A percentile compares a stretch with the other conserved stretches of the same genome.
phyloP scores from a whole-genome alignment of 257 asterid species.

The Schizonepeta tenuifolia region DNA sequence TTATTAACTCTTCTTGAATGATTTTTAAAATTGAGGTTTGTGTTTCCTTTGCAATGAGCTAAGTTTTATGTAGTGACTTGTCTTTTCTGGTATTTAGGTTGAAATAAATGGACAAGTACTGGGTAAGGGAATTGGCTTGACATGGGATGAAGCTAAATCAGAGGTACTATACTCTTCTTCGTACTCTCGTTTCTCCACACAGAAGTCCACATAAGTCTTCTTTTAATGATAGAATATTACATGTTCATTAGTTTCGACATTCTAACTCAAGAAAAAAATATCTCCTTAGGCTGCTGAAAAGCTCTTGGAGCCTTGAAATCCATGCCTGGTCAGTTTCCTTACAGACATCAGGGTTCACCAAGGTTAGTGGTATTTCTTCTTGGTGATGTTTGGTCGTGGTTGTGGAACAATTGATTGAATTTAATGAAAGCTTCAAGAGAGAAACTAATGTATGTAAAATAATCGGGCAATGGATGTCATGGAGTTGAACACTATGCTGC shows the following conservation, averaged over 20 bases:
- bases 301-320: conserved; percentile 81
- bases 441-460: conserved; percentile 1
- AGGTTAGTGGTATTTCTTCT: conserved; percentile 60
- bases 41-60: not conserved
- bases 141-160: conserved; percentile 95
- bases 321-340: conserved; percentile 61
- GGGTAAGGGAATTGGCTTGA: conserved; percentile 85
- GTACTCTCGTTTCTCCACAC: conserved; percentile 13
- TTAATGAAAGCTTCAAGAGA: conserved; percentile 7
- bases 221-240: conserved; percentile 1
- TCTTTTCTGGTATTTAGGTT: conserved; percentile 56
- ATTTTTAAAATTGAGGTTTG: conserved; percentile 6
- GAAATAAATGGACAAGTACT: conserved; percentile 84
- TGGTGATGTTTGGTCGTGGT: conserved; percentile 9
- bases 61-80: conserved; percentile 16
- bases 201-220: conserved; percentile 8
- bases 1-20: conserved; percentile 7
- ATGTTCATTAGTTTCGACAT: conserved; percentile 1
- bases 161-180: conserved; percentile 51
- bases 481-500: not conserved
- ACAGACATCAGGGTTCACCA: conserved; percentile 79
- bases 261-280: conserved; percentile 20
- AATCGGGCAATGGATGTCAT: not conserved
- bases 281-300: conserved; percentile 81
- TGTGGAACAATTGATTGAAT: conserved; percentile 4